Evolutionary conservation across 1,139 yeast genomes (phyloP), one percentile per base, ranked within the genome.

Genomic region (Meyerozyma sp.): DNA sequence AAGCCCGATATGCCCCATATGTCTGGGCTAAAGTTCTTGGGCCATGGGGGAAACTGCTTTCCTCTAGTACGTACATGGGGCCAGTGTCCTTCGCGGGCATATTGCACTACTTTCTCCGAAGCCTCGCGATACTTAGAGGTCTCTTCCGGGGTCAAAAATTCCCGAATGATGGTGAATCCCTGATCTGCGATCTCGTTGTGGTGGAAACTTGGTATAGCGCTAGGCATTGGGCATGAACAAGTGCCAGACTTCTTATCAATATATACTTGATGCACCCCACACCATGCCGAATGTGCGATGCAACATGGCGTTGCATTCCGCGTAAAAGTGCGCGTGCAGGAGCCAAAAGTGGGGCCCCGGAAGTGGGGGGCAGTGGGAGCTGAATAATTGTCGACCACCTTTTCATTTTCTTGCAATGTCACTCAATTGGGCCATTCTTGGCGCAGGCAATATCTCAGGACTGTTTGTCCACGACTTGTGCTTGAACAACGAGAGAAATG

Each of bases 41-140:
- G 81, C 82, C 82, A 77, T 20, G 82, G 82, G 4, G 82, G 82
- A 52, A 77, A 77, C 54, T 77, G 82, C 49, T 77, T 77, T 5
- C 81, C 81, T 42, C 75, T 59, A 4, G 81, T 75, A 53, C 82
- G 65, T 11, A 77, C 80, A 39, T 70, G 65, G 13, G 73, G 65
- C 82, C 82, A 77, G 9, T 73, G 62, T 2, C 82, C 82, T 6
- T 61, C 68, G 39, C 82, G 63, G 16, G 81, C 79, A 34, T 63
- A 53, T 32, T 69, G 61, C 21, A 76, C 70, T n/a, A 75, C 62
- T n/a, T 54, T 51, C 42, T 72, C 65, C 1, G 81, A 64, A 0
- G 77, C 75, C 6, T 50, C 46, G 41, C 57, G 57, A 53, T 74
- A 75, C 35, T 54, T 49, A 23, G 58, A 62, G 35, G 76, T 55